phyloP scores from a whole-genome alignment of 768 basidiomycete genomes.

The Leccinum rimulosum region DNA sequence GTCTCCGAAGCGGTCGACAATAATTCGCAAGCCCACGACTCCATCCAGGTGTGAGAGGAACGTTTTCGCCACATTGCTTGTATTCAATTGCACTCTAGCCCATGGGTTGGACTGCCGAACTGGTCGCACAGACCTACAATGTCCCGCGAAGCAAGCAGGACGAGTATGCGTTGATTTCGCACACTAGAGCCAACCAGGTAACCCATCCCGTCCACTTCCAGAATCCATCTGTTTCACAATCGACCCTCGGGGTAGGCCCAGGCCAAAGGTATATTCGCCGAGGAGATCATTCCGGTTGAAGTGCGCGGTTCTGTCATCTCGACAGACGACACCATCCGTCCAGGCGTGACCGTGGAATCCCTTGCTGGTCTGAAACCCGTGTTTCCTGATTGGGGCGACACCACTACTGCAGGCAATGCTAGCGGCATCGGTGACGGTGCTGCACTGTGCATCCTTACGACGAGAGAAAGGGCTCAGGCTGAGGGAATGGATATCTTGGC shows the following conservation, averaged over 20 bases:
- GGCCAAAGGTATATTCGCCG: constrained; percentile 68
- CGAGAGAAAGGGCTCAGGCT: constrained; percentile 70
- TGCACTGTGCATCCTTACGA: constrained; percentile 77
- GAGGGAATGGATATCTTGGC: constrained; percentile 79
- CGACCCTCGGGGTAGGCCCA: constrained; percentile 47
- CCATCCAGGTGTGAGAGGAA: constrained; percentile 49
- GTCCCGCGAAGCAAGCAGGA: constrained; percentile 56
- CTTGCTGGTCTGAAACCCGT: constrained; percentile 80
- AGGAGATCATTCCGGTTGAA: constrained; percentile 88
- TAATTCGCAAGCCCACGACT: constrained; percentile 67
- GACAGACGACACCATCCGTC: constrained; percentile 84
- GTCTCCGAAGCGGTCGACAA: constrained; percentile 57
- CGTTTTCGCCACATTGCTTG: not conserved
- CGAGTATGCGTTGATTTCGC: no score
- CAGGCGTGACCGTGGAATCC: constrained; percentile 75
- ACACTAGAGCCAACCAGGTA: constrained; percentile 53
- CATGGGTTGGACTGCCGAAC: constrained; percentile 95
- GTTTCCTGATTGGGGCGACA: constrained; percentile 77
- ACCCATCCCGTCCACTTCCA: not conserved
- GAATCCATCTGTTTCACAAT: not conserved
- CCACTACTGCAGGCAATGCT: constrained; percentile 82
- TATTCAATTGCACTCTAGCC: constrained; percentile 45
- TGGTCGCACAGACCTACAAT: constrained; percentile 80
- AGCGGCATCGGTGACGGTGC: constrained; percentile 94
- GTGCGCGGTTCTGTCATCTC: constrained; percentile 64